A percentile compares a stretch with the other conserved stretches of the same genome.
Evolutionary conservation across 129 eudicot species (phyloP).

Genomic region (Ambrosia trifida): DNA sequence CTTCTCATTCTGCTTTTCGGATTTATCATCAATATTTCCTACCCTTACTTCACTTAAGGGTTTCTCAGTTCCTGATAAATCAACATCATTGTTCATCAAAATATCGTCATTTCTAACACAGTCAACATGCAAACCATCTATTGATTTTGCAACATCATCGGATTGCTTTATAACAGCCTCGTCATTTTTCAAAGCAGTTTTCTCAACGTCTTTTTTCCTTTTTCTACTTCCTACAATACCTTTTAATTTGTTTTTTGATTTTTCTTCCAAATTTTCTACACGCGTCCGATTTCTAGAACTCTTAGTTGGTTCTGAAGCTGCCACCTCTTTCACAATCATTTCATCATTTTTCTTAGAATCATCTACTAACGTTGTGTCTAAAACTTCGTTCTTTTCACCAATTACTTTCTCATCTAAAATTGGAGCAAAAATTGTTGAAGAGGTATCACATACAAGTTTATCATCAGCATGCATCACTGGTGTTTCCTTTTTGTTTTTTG

Average conservation of each 20-base stretch:
- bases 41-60: conserved; percentile 7
- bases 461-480: conserved; percentile 24
- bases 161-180: conserved; percentile 19
- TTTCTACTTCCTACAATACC: conserved; percentile 16
- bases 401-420: conserved; percentile 20
- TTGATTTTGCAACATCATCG: conserved; percentile 1
- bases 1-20: conserved; percentile 32
- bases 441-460: conserved; percentile 6
- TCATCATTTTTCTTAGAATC: conserved; percentile 21
- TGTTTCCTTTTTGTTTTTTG: conserved; percentile 19
- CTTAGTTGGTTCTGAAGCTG: conserved; percentile 15
- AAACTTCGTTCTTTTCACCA: conserved; percentile 17
- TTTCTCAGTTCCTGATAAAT: conserved; percentile 4
- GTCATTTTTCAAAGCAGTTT: conserved; percentile 25
- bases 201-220: conserved; percentile 28
- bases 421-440: conserved; percentile 17
- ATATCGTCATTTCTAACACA: conserved; percentile 6
- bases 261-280: conserved; percentile 16
- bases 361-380: neutral
- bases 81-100: conserved; percentile 15
- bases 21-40: neutral
- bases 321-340: conserved; percentile 22
- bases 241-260: conserved; percentile 1
- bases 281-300: neutral
- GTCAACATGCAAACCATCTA: conserved; percentile 10